Evolutionary conservation across 129 eudicot species (phyloP).

Genomic region (Scalesia atractyloides): DNA sequence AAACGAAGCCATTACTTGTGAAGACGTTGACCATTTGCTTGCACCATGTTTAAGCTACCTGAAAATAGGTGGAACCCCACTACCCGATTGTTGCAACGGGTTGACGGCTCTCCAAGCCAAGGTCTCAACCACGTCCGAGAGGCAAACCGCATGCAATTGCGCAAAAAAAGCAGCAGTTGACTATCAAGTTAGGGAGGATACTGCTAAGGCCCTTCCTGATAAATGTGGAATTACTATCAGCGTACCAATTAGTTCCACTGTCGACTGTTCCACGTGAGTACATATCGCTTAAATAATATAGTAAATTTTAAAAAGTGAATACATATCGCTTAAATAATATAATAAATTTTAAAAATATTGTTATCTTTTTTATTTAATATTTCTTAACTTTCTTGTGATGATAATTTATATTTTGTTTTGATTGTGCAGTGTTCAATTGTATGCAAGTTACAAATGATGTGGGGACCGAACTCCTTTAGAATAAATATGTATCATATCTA

Average conservation of each 20-base stretch:
- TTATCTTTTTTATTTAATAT: neutral
- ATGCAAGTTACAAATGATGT: constrained; percentile 19
- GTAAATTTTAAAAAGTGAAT: neutral
- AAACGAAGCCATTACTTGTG: constrained; percentile 30
- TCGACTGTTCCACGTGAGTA: constrained; percentile 39
- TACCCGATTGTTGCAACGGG: constrained; percentile 22
- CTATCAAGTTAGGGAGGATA: constrained; percentile 5
- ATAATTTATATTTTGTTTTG: neutral
- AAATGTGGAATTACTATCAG: constrained; percentile 14
- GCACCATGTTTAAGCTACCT: constrained; percentile 29
- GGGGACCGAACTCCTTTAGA: neutral
- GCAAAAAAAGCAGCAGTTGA: constrained; percentile 26
- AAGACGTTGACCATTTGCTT: constrained; percentile 12
- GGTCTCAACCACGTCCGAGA: constrained; percentile 7
- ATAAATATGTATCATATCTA: constrained; percentile 9
- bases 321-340: neutral
- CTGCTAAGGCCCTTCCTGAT: constrained; percentile 22
- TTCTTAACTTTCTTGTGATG: neutral
- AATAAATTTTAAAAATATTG: neutral
- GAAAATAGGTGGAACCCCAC: constrained; percentile 4
- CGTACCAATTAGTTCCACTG: constrained; percentile 27
- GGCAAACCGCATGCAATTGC: constrained; percentile 30
- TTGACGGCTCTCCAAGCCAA: constrained; percentile 18
- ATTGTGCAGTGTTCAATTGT: constrained; percentile 11
- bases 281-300: neutral